phyloP scores from a whole-genome alignment of 305 asterid species.

The Plantago rigida region DNA sequence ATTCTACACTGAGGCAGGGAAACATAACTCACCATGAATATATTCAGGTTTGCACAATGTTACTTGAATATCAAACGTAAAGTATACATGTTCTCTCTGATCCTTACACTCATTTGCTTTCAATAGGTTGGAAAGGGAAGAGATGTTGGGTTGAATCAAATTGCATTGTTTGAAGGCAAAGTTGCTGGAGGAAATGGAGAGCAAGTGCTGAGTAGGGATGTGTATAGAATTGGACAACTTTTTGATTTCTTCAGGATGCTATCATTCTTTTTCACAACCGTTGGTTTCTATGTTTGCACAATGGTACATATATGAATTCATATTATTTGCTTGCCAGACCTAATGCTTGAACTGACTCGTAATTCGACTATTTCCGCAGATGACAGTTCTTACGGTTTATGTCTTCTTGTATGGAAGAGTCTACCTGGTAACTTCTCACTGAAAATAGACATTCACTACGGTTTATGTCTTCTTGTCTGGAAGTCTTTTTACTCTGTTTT shows the following conservation, averaged over 20 bases:
- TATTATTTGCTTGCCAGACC: conserved; percentile 12
- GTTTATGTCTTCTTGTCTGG: not conserved
- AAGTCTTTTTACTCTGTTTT: too few species aligned
- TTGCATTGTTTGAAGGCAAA: conserved; percentile 94
- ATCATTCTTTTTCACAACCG: conserved; percentile 89
- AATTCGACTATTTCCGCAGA: conserved; percentile 47
- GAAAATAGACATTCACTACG: too few species aligned
- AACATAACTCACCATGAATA: conserved; percentile 96
- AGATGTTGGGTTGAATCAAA: conserved; percentile 98
- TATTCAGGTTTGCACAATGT: conserved; percentile 58
- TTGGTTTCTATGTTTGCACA: conserved; percentile 93
- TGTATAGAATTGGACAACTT: conserved; percentile 91
- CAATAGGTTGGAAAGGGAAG: conserved; percentile 97
- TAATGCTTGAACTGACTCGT: conserved; percentile 26
- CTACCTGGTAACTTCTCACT: conserved; percentile 62
- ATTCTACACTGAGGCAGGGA: conserved; percentile 95
- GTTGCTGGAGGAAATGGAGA: conserved; percentile 99
- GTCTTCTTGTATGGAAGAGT: conserved; percentile 89
- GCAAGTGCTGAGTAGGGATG: conserved; percentile 96
- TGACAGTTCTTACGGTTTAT: conserved; percentile 94
- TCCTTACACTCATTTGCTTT: conserved; percentile 25
- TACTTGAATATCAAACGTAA: conserved; percentile 16
- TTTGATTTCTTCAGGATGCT: conserved; percentile 94
- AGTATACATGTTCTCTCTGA: conserved; percentile 12
- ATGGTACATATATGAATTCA: conserved; percentile 50